These are phyloP conservation scores for Hapsidospora chrysogenum DNA, from an alignment of 495 filamentous ascomycete genomes.

Conservation along the genomic window DNA sequence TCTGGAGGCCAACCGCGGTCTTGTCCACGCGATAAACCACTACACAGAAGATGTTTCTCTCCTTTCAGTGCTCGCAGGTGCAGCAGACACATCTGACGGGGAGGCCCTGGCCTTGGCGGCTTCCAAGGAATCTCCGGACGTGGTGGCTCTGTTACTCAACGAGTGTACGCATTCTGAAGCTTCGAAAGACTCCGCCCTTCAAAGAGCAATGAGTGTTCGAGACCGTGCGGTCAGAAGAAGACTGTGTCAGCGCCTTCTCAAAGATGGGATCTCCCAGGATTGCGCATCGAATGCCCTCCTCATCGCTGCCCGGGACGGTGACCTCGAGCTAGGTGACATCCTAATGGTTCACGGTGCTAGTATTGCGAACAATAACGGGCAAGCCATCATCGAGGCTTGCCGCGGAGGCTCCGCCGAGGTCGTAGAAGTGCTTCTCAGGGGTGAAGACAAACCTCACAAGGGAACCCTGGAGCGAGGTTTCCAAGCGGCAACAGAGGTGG, in stretches of 20 bases:
- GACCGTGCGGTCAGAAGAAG: constrained; percentile 12
- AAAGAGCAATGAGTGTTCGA: constrained; percentile 13
- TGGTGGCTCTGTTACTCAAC: constrained; percentile 18
- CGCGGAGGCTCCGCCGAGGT: constrained; percentile 19
- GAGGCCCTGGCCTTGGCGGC: constrained; percentile 20
- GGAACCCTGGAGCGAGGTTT: constrained; percentile 22
- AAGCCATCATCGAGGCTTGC: constrained; percentile 27
- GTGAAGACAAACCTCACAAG: constrained; percentile 12
- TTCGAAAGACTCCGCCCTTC: constrained; percentile 15
- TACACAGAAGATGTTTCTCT: constrained; percentile 22
- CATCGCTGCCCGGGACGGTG: constrained; percentile 23
- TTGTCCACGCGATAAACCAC: constrained; percentile 21
- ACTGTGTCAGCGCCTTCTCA: constrained; percentile 19
- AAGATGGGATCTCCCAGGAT: constrained; percentile 15
- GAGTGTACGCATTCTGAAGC: constrained; percentile 8
- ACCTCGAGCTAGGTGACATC: constrained; percentile 22
- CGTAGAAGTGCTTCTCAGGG: constrained; percentile 20
- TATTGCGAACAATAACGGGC: constrained; percentile 25
- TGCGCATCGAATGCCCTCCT: constrained; percentile 23
- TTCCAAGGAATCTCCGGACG: constrained; percentile 15
- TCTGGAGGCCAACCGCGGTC: constrained; percentile 22
- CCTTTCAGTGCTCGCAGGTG: constrained; percentile 16
- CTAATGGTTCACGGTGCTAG: constrained; percentile 23
- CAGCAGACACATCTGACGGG: constrained; percentile 23
- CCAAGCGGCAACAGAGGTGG: constrained; percentile 23